A percentile compares a stretch with the other conserved stretches of the same genome.
phyloP scores from a whole-genome alignment of 202 grass and related monocot genomes.

The Digitaria exilis region DNA sequence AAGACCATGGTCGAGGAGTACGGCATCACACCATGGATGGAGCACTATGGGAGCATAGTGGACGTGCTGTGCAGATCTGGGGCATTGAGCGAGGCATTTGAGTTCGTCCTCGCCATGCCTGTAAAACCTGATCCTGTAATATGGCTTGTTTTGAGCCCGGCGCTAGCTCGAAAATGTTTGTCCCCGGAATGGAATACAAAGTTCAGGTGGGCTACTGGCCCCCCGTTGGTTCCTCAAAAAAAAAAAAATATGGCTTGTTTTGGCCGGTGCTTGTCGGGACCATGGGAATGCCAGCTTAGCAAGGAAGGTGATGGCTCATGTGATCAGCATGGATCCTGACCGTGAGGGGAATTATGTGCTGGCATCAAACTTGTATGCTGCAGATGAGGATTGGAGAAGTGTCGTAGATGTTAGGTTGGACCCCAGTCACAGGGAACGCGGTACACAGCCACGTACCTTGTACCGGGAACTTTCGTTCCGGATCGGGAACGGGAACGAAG shows the following conservation, averaged over 20 bases:
- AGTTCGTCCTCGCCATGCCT: conserved; percentile 51
- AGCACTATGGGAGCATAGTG: conserved; percentile 69
- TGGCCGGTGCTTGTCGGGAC: conserved; percentile 58
- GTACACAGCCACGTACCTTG: no score
- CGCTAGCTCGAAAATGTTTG: no score
- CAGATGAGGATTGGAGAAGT: conserved; percentile 50
- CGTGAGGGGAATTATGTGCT: conserved; percentile 49
- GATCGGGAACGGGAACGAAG: no score
- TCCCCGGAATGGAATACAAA: no score
- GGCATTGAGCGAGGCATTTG: conserved; percentile 38
- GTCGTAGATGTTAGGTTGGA: conserved; percentile 53
- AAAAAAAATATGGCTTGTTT: conserved; percentile 59
- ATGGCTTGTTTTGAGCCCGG: no score
- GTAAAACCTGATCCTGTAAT: conserved; percentile 52
- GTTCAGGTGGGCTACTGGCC: no score
- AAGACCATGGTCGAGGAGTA: conserved; percentile 56
- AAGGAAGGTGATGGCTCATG: conserved; percentile 46
- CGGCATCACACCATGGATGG: conserved; percentile 55
- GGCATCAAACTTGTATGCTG: conserved; percentile 57
- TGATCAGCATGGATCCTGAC: conserved; percentile 47
- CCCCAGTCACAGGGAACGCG: no score
- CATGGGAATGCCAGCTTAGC: conserved; percentile 47
- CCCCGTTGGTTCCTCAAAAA: no score
- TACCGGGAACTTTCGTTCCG: no score
- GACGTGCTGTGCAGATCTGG: conserved; percentile 53